Conservation (phyloP, 306 rosid species). For the Cucurbita moschata region DNA sequence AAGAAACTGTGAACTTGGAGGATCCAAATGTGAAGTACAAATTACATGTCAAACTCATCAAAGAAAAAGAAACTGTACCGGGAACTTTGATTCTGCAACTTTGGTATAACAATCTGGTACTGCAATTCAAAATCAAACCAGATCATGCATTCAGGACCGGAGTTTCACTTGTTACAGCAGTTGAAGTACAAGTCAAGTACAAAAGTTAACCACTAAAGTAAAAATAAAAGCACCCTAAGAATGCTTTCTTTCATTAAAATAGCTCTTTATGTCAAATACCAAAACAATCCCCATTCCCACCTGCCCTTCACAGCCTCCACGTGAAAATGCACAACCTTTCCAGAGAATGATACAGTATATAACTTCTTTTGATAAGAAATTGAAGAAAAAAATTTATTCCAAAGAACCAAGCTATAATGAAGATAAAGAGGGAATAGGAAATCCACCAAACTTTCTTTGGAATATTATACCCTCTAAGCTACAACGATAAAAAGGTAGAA, state of each 20-base stretch:
- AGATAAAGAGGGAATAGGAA: not conserved
- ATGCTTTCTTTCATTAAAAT: not conserved
- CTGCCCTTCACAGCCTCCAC: not conserved
- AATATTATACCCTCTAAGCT: not conserved
- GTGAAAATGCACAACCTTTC: not conserved
- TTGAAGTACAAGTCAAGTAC: not conserved
- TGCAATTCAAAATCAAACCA: constrained; percentile 31
- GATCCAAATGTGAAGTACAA: not conserved
- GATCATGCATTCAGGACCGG: constrained; percentile 12
- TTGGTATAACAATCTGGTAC: constrained; percentile 54
- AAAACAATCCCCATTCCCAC: not conserved
- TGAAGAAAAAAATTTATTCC: not conserved
- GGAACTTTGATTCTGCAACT: constrained; percentile 77
- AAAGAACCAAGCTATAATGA: not conserved
- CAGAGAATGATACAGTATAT: not conserved
- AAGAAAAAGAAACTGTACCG: constrained; percentile 30
- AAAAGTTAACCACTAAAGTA: not conserved
- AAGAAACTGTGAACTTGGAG: not conserved
- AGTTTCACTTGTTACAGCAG: not conserved
- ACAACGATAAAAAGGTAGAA: not conserved
- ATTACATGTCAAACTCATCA: not conserved
- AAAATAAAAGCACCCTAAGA: not conserved
- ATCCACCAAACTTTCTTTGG: not conserved
- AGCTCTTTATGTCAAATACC: not conserved
- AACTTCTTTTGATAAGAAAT: not conserved